A percentile compares a stretch with the other conserved stretches of the same genome.
Evolutionary conservation across 1,139 yeast genomes (phyloP).

Genomic region (Taphrina pruni): DNA sequence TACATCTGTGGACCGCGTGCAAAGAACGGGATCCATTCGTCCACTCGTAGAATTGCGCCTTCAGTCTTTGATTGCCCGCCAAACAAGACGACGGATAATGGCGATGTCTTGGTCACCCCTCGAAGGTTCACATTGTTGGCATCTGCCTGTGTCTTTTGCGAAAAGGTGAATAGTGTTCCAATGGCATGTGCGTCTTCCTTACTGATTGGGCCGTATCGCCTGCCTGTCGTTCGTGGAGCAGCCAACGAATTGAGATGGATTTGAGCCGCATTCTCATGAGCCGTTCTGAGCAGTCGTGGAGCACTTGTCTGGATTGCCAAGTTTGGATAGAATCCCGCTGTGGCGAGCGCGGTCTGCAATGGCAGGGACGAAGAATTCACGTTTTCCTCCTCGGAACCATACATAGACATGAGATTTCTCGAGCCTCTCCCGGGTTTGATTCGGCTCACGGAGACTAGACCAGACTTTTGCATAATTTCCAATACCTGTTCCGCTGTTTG

Average conservation of each 20-base stretch:
- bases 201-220: slow-evolving; percentile 21
- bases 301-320: slow-evolving; percentile 42
- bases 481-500: slow-evolving; percentile 44
- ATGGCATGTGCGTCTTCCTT: slow-evolving; percentile 7
- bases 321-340: slow-evolving; percentile 46
- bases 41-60: slow-evolving; percentile 23
- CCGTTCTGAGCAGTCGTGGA: slow-evolving; percentile 43
- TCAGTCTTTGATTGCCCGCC: slow-evolving; percentile 25
- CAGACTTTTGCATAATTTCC: slow-evolving; percentile 43
- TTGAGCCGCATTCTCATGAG: slow-evolving; percentile 43
- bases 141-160: slow-evolving; percentile 39
- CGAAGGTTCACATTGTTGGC: slow-evolving; percentile 13
- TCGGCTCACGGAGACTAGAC: slow-evolving; percentile 6
- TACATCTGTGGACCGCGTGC: slow-evolving; percentile 33
- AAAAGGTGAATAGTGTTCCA: slow-evolving; percentile 25
- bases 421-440: neutral
- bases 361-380: slow-evolving; percentile 43
- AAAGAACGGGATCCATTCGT: slow-evolving; percentile 39
- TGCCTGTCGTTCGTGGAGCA: slow-evolving; percentile 14
- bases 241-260: slow-evolving; percentile 50
- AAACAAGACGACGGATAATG: slow-evolving; percentile 33
- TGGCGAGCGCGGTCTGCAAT: slow-evolving; percentile 44
- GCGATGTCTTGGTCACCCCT: slow-evolving; percentile 30
- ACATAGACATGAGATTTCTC: slow-evolving; percentile 33
- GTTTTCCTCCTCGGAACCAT: slow-evolving; percentile 45